A percentile compares a stretch with the other conserved stretches of the same genome.
Evolutionary conservation across 2,329 filamentous ascomycete species (phyloP).

Genomic region (Penicillium rolfsii): DNA sequence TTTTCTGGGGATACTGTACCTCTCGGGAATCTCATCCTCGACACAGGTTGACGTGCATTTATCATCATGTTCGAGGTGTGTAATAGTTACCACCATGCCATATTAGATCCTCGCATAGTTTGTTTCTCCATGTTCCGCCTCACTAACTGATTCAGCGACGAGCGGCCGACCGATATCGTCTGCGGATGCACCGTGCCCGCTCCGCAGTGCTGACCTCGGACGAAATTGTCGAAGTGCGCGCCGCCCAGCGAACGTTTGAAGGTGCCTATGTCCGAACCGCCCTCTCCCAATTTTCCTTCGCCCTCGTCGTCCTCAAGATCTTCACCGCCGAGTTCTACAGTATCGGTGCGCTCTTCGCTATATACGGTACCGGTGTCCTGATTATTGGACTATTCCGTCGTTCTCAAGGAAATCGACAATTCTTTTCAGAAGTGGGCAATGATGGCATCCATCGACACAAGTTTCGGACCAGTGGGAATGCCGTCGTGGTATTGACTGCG

Average conservation of each 20-base stretch:
- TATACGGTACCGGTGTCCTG: slow-evolving; percentile 84
- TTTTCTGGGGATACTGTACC: neutral
- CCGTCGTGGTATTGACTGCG: slow-evolving; percentile 64
- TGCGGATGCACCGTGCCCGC: slow-evolving; percentile 80
- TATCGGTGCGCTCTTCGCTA: slow-evolving; percentile 93
- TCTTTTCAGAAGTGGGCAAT: slow-evolving; percentile 67
- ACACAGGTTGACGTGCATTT: neutral
- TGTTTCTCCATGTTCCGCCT: neutral
- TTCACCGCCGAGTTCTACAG: slow-evolving; percentile 96
- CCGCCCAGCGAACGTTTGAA: slow-evolving; percentile 94
- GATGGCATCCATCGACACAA: slow-evolving; percentile 64
- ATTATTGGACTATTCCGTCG: slow-evolving; percentile 82
- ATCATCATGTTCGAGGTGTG: slow-evolving; percentile 38
- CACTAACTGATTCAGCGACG: slow-evolving; percentile 55
- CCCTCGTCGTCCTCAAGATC: slow-evolving; percentile 91
- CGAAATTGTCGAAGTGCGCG: slow-evolving; percentile 92
- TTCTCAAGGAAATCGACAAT: slow-evolving; percentile 90
- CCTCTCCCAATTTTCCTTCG: slow-evolving; percentile 91
- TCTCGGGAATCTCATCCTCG: neutral
- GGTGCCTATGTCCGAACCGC: slow-evolving; percentile 95
- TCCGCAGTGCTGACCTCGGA: slow-evolving; percentile 78
- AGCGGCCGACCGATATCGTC: slow-evolving; percentile 72
- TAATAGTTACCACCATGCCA: neutral
- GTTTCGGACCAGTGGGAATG: slow-evolving; percentile 68
- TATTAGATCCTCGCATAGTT: too few relatives aligned